Percentiles rank a stretch among this genome's conserved stretches.
Conservation (phyloP, 2,329 filamentous ascomycete genomes). For the Alternaria novae-zelandiae region DNA sequence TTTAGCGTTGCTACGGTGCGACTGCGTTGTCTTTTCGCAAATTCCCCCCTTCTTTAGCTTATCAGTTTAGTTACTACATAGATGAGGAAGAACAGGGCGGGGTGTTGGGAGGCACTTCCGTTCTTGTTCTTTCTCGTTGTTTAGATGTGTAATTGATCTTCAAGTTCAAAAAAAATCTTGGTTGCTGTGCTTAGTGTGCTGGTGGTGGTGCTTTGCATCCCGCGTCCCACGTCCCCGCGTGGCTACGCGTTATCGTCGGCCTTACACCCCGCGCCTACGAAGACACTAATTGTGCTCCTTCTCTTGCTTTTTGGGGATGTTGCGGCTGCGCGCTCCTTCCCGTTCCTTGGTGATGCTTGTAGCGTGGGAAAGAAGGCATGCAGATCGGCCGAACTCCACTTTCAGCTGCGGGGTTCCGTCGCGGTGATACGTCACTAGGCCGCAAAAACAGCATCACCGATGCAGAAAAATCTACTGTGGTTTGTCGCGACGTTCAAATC, state of each 20-base stretch:
- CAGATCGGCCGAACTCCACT: slow-evolving; percentile 3
- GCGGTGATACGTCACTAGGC: slow-evolving; percentile 8
- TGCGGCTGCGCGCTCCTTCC: neutral
- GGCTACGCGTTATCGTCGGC: neutral
- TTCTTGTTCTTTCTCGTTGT: neutral
- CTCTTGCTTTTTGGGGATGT: neutral
- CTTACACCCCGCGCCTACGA: neutral
- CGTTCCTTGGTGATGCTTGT: neutral
- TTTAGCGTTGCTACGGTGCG: slow-evolving; percentile 15
- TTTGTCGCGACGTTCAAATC: no score
- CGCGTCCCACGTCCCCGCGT: neutral
- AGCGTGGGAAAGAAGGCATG: slow-evolving; percentile 1
- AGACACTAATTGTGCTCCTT: neutral
- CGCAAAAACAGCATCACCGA: slow-evolving; percentile 5
- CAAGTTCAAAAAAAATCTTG: slow-evolving; percentile 1
- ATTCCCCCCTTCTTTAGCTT: slow-evolving; percentile 5
- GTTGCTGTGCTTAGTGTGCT: neutral
- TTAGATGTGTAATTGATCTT: slow-evolving; percentile 1
- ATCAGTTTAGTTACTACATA: slow-evolving; percentile 1
- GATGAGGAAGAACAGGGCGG: neutral
- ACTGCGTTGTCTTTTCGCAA: slow-evolving; percentile 5
- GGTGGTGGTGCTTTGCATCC: neutral
- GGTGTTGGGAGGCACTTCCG: slow-evolving; percentile 24
- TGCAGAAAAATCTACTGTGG: neutral
- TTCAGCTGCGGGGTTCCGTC: slow-evolving; percentile 9